These are phyloP conservation scores for Fusarium penzigii DNA, from an alignment of 2,329 filamentous ascomycete species.

Conservation along the genomic window DNA sequence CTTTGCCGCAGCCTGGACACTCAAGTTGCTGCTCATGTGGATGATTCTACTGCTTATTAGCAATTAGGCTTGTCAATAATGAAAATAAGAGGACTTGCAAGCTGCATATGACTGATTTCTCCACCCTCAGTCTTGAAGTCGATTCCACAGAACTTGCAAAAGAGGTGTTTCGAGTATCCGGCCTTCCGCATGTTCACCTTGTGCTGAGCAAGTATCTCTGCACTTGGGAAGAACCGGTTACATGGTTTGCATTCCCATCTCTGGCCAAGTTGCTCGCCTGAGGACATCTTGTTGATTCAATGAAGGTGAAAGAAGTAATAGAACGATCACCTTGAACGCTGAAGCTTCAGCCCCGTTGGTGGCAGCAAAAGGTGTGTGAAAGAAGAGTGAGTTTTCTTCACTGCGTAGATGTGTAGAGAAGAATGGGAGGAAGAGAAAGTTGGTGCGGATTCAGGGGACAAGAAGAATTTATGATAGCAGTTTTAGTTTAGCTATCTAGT, in stretches of 20 bases:
- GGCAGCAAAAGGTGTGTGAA: too few relatives aligned
- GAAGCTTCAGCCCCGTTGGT: too few relatives aligned
- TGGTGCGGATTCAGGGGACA: too few relatives aligned
- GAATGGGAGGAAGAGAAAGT: too few relatives aligned
- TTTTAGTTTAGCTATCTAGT: too few relatives aligned
- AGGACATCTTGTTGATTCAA: conserved; percentile 17
- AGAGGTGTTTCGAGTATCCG: conserved; percentile 32
- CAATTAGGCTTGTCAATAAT: not conserved
- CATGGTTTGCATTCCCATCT: conserved; percentile 34
- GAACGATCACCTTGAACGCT: too few relatives aligned
- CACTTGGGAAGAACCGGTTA: conserved; percentile 26
- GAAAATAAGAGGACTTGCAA: conserved; percentile 28
- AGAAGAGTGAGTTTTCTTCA: too few relatives aligned
- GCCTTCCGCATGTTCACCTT: conserved; percentile 30
- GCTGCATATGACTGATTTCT: conserved; percentile 36
- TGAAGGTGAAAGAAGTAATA: not conserved
- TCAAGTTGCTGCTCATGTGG: conserved; percentile 40
- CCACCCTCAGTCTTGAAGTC: conserved; percentile 37
- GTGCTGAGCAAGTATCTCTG: conserved; percentile 30
- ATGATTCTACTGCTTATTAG: conserved; percentile 36
- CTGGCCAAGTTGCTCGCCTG: conserved; percentile 6
- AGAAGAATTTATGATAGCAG: too few relatives aligned
- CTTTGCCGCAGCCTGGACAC: conserved; percentile 48
- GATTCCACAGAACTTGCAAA: conserved; percentile 40
- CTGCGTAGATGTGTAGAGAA: too few relatives aligned